phyloP scores from a whole-genome alignment of 768 basidiomycete species.

The Calocybe indica region DNA sequence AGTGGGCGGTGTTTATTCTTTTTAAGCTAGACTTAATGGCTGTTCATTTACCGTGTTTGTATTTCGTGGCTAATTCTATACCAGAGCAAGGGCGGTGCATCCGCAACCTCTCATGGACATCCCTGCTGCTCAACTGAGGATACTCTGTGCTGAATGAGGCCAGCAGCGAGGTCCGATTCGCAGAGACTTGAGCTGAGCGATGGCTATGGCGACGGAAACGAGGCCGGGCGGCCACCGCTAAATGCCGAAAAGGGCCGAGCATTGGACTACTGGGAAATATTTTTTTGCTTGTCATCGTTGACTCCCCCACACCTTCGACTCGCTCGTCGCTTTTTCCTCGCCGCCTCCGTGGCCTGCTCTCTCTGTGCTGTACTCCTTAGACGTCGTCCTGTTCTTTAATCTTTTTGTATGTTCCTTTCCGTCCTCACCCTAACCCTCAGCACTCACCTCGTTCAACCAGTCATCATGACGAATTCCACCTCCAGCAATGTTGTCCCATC shows the following conservation, averaged over 20 bases:
- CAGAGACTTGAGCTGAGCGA: too few species aligned
- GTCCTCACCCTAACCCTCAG: not conserved
- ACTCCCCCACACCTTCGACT: slow-evolving; percentile 8
- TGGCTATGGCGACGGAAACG: not conserved
- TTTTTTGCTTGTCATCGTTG: slow-evolving; percentile 26
- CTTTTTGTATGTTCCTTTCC: slow-evolving; percentile 20
- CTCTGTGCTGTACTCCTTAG: slow-evolving; percentile 30
- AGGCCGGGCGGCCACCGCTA: slow-evolving; percentile 10
- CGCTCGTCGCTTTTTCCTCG: slow-evolving; percentile 16
- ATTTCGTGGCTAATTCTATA: too few species aligned
- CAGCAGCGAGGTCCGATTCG: too few species aligned
- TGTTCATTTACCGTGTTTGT: too few species aligned
- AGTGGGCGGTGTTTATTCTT: slow-evolving; percentile 7
- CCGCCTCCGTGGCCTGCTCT: slow-evolving; percentile 17
- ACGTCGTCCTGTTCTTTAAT: slow-evolving; percentile 26
- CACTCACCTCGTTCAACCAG: not conserved
- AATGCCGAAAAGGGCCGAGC: slow-evolving; percentile 19
- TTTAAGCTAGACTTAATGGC: too few species aligned
- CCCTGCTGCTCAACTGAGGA: too few species aligned
- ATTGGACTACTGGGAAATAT: slow-evolving; percentile 14
- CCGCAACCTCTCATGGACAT: too few species aligned
- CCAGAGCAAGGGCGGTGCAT: too few species aligned
- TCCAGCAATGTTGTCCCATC: slow-evolving; percentile 65
- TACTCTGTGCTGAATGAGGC: too few species aligned
- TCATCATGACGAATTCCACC: slow-evolving; percentile 36